Conservation (phyloP, 148 eudicot species). For the Chenopodium album region DNA sequence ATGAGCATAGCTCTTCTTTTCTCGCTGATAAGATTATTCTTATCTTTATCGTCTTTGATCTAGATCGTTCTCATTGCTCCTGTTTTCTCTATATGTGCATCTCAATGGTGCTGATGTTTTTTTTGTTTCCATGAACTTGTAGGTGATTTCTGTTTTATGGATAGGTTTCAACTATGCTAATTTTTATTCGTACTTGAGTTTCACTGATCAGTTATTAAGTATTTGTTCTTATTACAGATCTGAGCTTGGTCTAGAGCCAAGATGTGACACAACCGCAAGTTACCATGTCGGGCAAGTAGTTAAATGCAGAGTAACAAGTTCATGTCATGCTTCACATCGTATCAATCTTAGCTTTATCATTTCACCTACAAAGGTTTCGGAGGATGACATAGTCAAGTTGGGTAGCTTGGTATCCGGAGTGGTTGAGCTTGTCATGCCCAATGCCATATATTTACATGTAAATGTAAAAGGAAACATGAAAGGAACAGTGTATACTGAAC, state of each 20-base stretch:
- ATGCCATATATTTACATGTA: constrained; percentile 50
- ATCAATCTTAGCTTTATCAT: constrained; percentile 82
- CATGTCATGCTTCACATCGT: constrained; percentile 61
- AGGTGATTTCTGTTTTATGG: neutral
- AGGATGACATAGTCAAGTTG: constrained; percentile 55
- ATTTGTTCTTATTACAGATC: constrained; percentile 45
- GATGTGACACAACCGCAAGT: constrained; percentile 59
- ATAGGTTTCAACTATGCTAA: neutral
- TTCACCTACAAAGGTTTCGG: constrained; percentile 56
- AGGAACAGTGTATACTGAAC: constrained; percentile 79
- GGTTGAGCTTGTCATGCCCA: constrained; percentile 67
- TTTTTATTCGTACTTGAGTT: neutral
- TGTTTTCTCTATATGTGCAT: neutral
- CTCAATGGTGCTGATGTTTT: neutral
- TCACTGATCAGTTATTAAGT: neutral
- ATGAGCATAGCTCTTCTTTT: neutral
- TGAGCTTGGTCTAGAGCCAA: constrained; percentile 87
- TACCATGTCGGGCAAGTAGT: constrained; percentile 97
- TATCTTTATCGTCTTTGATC: neutral
- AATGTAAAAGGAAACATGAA: constrained; percentile 55
- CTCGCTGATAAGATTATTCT: neutral
- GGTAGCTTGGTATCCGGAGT: constrained; percentile 89
- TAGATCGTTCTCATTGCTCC: neutral
- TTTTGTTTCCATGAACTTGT: neutral
- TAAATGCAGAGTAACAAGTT: constrained; percentile 88